Conservation (phyloP, 1,139 yeast species). For the Kodamaea sp. region DNA sequence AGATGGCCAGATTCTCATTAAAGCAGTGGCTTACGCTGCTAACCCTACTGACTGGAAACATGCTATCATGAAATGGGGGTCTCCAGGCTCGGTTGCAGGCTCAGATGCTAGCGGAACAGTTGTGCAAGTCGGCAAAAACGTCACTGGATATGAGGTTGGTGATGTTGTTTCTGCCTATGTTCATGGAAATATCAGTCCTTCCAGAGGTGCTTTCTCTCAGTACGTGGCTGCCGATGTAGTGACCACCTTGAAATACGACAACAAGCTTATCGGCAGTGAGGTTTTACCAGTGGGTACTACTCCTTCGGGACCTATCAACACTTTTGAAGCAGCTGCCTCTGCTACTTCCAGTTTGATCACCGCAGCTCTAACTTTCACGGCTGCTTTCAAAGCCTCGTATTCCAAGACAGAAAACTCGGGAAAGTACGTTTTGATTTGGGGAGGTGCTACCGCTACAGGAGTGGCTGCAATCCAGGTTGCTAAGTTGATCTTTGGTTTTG, state of each 20-base stretch:
- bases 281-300: conserved; percentile 21
- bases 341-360: conserved; percentile 53
- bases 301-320: conserved; percentile 32
- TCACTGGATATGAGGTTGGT: conserved; percentile 51
- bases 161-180: conserved; percentile 40
- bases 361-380: conserved; percentile 36
- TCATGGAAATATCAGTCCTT: conserved; percentile 28
- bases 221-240: conserved; percentile 45
- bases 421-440: conserved; percentile 53
- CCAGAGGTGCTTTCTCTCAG: conserved; percentile 62
- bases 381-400: conserved; percentile 22
- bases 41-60: conserved; percentile 85
- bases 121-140: conserved; percentile 54
- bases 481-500: conserved; percentile 49
- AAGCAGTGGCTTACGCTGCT: conserved; percentile 59
- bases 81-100: conserved; percentile 54
- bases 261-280: conserved; percentile 11
- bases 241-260: conserved; percentile 32
- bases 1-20: conserved; percentile 50
- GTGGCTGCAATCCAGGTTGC: conserved; percentile 57
- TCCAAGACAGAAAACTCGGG: conserved; percentile 28
- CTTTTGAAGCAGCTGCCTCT: conserved; percentile 66
- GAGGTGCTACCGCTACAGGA: conserved; percentile 62
- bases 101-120: conserved; percentile 65
- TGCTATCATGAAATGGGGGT: conserved; percentile 36